A percentile compares a stretch with the other conserved stretches of the same genome.
Conservation (phyloP, 78 protist genomes). For the Paulinella micropora region DNA sequence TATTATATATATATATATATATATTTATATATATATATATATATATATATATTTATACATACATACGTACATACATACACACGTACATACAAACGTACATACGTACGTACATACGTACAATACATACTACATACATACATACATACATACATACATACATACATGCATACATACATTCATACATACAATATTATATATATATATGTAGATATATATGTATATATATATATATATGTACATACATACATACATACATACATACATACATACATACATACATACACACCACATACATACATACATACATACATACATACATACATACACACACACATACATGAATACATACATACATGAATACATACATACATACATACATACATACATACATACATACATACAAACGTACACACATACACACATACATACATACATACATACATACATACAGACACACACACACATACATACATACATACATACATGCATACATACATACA, state of each 20-base stretch:
- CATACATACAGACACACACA: too few relatives aligned
- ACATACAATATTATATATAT: not conserved
- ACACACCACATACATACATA: not conserved
- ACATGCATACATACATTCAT: not conserved
- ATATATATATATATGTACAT: not conserved
- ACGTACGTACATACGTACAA: not conserved
- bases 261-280: not conserved
- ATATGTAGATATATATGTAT: not conserved
- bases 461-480: too few relatives aligned
- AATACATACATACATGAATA: too few relatives aligned
- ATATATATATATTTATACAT: not conserved
- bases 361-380: too few relatives aligned
- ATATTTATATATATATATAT: not conserved
- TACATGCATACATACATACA: too few relatives aligned
- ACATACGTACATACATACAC: not conserved
- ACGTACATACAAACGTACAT: not conserved
- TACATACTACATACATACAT: not conserved
- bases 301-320: not conserved
- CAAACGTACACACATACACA: too few relatives aligned
- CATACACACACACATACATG: too few relatives aligned
- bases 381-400: too few relatives aligned
- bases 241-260: not conserved
- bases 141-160: not conserved
- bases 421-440: too few relatives aligned
- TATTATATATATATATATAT: not conserved